Base-by-base conservation (phyloP, 2,329 filamentous ascomycete species). In the Ascochyta lentis region DNA sequence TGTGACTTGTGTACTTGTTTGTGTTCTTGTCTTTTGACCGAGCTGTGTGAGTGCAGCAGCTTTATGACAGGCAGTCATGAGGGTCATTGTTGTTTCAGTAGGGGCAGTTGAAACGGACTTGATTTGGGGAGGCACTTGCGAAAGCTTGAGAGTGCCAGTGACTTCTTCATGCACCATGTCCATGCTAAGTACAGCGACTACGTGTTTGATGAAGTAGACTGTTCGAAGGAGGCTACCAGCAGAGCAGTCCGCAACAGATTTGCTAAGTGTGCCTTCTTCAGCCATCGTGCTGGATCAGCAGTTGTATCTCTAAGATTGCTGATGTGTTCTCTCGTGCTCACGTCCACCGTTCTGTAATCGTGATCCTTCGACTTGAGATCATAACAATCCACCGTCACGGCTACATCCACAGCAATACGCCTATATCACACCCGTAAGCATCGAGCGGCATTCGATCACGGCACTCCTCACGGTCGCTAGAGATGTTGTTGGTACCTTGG, bases 381-480 rank as follows among this genome's bases (percentile, higher is more conserved):
- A 4, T 16, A 27, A 12, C 37, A 26, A 50, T 49, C 37, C 46
- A 29, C 37, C 29, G 26, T 47, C 19, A 34, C 53, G 47, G 53
- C 24, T 51, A 51, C 38, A 43, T 38, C 5, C 4, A 22, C 29
- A 23, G 15, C 26, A 31, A 24, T 15, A 48, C 47, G 53, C 38
- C 43, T 51, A 51, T 43, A 51, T 39, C 53, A 56, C 47, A 24
- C 41, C 47, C 37, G 47, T 29, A 49, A 41, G 16, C 37, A 42
- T 49, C n/a, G 22, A 22, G 6, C 53, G 47, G 47, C 53, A 56
- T 12, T 46, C 24, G 26, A 46, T 42, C 29, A 50, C 41, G 47
- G 53, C 37, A 47, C 24, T 34, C 15, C 12, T 43, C 48, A 24
- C 5, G 19, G 22, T 55, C n/a, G 33, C 33, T 50, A 46, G 27